These are phyloP conservation scores for Oryza coarctata DNA, from an alignment of 176 grass and related monocot genomes.

Conservation along the genomic window DNA sequence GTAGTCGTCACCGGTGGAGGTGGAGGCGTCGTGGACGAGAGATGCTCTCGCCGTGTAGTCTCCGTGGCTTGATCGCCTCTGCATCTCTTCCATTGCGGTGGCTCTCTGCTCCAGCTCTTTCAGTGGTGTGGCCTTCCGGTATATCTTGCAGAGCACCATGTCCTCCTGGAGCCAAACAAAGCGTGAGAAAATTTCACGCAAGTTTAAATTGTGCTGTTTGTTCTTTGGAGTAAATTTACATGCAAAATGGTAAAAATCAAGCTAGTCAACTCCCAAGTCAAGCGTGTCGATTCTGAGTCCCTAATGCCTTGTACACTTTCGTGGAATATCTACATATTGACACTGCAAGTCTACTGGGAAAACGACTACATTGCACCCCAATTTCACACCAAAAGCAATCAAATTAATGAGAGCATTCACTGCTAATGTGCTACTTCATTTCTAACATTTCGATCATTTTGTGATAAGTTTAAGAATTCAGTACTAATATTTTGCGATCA, in stretches of 20 bases:
- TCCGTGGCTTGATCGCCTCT: conserved; percentile 31
- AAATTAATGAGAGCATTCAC: not conserved
- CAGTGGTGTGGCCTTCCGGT: conserved; percentile 76
- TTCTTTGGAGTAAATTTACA: not conserved
- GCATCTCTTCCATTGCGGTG: conserved; percentile 49
- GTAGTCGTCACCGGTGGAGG: conserved; percentile 31
- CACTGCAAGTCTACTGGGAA: not conserved
- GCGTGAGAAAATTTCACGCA: not conserved
- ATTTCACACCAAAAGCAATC: not conserved
- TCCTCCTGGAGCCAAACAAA: conserved; percentile 45
- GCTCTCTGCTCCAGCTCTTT: conserved; percentile 85
- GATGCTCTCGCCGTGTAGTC: not conserved
- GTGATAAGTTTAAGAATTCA: not conserved
- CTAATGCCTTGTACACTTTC: not conserved
- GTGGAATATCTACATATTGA: not conserved
- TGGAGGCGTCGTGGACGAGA: not conserved
- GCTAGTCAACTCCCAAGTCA: conserved; percentile 25
- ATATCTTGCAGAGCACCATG: conserved; percentile 89
- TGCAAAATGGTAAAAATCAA: not conserved
- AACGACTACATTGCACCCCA: not conserved
- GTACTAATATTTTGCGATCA: not conserved
- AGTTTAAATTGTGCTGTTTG: not conserved
- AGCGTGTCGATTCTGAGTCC: not conserved
- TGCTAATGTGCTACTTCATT: not conserved
- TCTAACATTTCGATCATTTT: not conserved